Evolutionary conservation across 1,139 yeast genomes (phyloP), one percentile per base, ranked within the genome.

Genomic region (Geotrichum histeridarum): DNA sequence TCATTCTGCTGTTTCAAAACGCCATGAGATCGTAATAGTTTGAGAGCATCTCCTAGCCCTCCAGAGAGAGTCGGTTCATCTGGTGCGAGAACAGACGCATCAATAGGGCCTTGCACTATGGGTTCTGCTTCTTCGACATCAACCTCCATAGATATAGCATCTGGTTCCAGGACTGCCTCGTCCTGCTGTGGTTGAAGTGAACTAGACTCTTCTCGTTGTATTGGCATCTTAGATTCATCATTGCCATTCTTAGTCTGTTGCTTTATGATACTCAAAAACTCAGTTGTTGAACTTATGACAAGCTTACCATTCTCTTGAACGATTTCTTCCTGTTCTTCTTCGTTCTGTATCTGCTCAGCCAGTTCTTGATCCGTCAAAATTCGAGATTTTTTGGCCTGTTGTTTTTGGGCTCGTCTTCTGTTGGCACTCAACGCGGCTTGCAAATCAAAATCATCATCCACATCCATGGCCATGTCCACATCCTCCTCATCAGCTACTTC

Each of bases 31-130:
- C 77, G 74, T 14, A 86, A 71, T 57, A 81, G 77, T 51, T 73
- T 73, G 51, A 86, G 72, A 0, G 90, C 78, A 2, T 80, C 76
- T 3, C 83, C 84, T 41, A 85, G 64, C 0, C 88, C 84, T 18
- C 76, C 74, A 35, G 70, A 69, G 55, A 81, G 76, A 43, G 72
- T 63, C 1, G 75, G 73, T 17, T 60, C 64, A 33, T 61, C 53
- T n/a, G 59, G 57, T 2, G 61, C 64, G 15, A 54, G 50, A 8
- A 42, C 56, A 2, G 57, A 48, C 5, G 59, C 59, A 36, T 50
- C 57, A 17, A 51, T 42, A 4, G 48, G 27, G 14, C 43, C 46
- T 8, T 46, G 35, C 12, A 54, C 55, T 2, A 53, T 60, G 8
- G 31, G 33, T 48, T 53, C 53, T 48, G 55, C 58, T 12, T 50